Evolutionary conservation across 1,284 basidiomycete species (phyloP), one percentile per base, ranked within the genome.

Genomic region (Cryptococcus sp.): DNA sequence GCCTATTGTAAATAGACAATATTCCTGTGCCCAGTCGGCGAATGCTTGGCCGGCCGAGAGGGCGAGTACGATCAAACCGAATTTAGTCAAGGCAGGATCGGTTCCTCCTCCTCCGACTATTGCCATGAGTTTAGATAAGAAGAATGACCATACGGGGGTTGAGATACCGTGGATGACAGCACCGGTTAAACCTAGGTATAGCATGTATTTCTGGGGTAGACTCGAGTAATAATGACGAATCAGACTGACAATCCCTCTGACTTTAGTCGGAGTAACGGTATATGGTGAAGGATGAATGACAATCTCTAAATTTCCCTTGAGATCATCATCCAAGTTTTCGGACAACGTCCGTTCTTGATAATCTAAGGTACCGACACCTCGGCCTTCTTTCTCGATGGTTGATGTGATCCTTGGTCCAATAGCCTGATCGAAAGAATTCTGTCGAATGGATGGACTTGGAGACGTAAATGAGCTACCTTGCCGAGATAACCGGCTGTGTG

Each of bases 111-210:
- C 81, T 30, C 89, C 89, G 49, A 90, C 86, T 59, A 88, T 83
- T 64, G 84, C 84, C 65, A 98, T 83, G 32, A 98, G 83, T 35
- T 83, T 83, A 10, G 91, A 88, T 58, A 98, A 85, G 61, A 92
- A 82, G 79, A 83, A 91, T 0, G 94, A 94, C 80, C 98, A 98
- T 46, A 95, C 65, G 0, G 95, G 95, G 0, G 90, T 95, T 79
- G 89, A 84, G 0, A 87, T 82, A 31, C 94, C 94, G 58, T 85
- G 87, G 36, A 83, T 73, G 36, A 92, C 62, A 53, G 85, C 85
- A 36, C 83, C 70, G 55, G 84, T 1, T 14, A 94, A 76, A 4
- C 91, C 93, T 48, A 88, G 42, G 59, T 84, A 59, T 54, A 96
- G 71, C 30, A 89, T 57, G 1, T 80, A 79, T 68, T 95, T 96